phyloP scores from a whole-genome alignment of 164 flowering plant species.

The Piper betle region DNA sequence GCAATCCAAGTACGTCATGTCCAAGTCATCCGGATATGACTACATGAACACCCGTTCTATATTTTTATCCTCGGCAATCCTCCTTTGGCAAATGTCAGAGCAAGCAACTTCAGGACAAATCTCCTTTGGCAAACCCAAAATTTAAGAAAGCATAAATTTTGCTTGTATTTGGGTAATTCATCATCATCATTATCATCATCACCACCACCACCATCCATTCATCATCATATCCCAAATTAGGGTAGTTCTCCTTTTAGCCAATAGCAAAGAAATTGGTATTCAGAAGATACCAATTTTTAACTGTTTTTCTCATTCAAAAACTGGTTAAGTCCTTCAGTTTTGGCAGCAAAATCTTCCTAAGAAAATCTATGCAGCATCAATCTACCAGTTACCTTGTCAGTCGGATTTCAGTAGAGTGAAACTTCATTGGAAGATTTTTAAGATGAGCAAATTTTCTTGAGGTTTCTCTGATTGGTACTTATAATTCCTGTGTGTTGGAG shows the following conservation, averaged over 20 bases:
- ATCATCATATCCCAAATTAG: background rate
- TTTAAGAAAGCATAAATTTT: background rate
- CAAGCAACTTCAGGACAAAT: slow-evolving; percentile 4
- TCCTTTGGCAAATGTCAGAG: slow-evolving; percentile 6
- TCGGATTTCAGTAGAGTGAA: slow-evolving; percentile 15
- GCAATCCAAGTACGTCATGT: too few species aligned
- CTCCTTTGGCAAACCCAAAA: slow-evolving; percentile 11
- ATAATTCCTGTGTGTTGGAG: too few species aligned
- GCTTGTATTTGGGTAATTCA: background rate
- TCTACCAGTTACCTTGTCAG: slow-evolving; percentile 69
- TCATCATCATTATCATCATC: slow-evolving; percentile 12
- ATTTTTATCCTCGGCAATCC: slow-evolving; percentile 4
- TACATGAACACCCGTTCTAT: background rate
- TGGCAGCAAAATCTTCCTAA: slow-evolving; percentile 9
- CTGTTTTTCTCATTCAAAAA: too few species aligned
- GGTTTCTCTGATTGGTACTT: too few species aligned
- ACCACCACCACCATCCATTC: background rate
- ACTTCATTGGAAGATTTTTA: background rate
- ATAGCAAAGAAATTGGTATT: slow-evolving; percentile 1
- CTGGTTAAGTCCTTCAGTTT: background rate
- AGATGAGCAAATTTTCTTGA: too few species aligned
- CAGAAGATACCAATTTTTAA: too few species aligned
- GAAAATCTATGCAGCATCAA: background rate
- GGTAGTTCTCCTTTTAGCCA: slow-evolving; percentile 10
- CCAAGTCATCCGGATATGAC: background rate